phyloP scores from a whole-genome alignment of 805 yeast genomes.

The Yamadazyma sp. region DNA sequence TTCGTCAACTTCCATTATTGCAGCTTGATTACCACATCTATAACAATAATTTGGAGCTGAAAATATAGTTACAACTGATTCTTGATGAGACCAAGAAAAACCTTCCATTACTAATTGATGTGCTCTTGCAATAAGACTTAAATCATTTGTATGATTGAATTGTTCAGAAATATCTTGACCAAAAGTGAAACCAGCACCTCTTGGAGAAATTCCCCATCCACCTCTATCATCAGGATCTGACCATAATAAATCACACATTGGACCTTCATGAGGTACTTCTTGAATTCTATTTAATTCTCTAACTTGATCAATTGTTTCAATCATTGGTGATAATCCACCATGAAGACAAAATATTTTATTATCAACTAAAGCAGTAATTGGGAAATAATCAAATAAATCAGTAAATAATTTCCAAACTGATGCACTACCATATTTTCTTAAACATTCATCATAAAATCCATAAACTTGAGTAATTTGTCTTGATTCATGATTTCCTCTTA shows the following conservation, averaged over 20 bases:
- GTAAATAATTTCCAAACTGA: conserved; percentile 92
- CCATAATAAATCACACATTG: conserved; percentile 96
- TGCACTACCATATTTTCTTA: conserved; percentile 89
- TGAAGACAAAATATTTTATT: conserved; percentile 88
- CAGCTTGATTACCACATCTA: conserved; percentile 97
- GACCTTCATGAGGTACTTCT: conserved; percentile 97
- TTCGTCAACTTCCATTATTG: conserved; percentile 97
- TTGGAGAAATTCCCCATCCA: conserved; percentile 96
- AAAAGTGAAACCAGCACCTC: conserved; percentile 98
- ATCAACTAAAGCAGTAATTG: conserved; percentile 90
- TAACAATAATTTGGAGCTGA: conserved; percentile 96
- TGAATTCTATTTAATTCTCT: conserved; percentile 87
- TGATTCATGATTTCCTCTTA: conserved; percentile 93
- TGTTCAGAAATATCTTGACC: conserved; percentile 94
- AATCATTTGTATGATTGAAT: conserved; percentile 86
- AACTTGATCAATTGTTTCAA: conserved; percentile 89
- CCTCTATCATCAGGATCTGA: conserved; percentile 97
- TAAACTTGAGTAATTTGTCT: conserved; percentile 96
- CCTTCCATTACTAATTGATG: conserved; percentile 99
- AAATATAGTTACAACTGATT: conserved; percentile 89
- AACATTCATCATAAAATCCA: conserved; percentile 93
- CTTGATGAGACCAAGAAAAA: conserved; percentile 91
- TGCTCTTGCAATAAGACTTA: conserved; percentile 86
- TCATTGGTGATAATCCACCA: conserved; percentile 94
- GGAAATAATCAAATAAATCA: conserved; percentile 88